Evolutionary conservation across 1,284 basidiomycete genomes (phyloP).

Genomic region (Lignosus rhinocerotis): DNA sequence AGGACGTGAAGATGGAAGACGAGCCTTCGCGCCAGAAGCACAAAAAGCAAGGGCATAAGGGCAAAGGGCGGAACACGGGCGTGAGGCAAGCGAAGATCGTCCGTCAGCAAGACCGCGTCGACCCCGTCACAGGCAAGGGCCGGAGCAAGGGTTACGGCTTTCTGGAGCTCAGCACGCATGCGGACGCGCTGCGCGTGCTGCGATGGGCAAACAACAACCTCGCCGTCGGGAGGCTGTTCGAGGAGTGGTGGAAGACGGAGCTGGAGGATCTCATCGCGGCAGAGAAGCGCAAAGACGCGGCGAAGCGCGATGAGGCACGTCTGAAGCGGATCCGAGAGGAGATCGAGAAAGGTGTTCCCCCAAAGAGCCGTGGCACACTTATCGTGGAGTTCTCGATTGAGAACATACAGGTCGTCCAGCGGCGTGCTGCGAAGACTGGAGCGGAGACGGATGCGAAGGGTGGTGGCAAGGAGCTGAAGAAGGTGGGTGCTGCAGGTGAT

Average conservation of each 20-base stretch:
- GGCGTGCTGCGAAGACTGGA: constrained; percentile 50
- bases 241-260: constrained; percentile 84
- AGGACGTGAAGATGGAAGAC: constrained; percentile 33
- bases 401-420: constrained; percentile 85
- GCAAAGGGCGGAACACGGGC: constrained; percentile 51
- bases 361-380: constrained; percentile 59
- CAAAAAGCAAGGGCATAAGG: constrained; percentile 27
- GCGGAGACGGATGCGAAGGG: constrained; percentile 4
- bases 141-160: constrained; percentile 95
- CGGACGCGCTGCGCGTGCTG: constrained; percentile 88
- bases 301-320: constrained; percentile 49
- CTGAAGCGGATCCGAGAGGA: constrained; percentile 63
- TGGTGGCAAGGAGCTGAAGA: constrained; percentile 28
- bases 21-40: constrained; percentile 33
- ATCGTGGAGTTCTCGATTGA: constrained; percentile 94
- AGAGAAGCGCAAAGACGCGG: constrained; percentile 49
- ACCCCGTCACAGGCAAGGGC: constrained; percentile 84
- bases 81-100: constrained; percentile 92
- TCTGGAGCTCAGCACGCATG: constrained; percentile 85
- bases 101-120: constrained; percentile 83
- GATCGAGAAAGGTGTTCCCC: constrained; percentile 48
- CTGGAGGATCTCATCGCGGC: constrained; percentile 67
- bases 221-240: constrained; percentile 63
- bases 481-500: background rate
- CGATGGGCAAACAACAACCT: constrained; percentile 94